Base-by-base conservation (phyloP, 2,329 filamentous ascomycete species). In the Penicillium concentricum region DNA sequence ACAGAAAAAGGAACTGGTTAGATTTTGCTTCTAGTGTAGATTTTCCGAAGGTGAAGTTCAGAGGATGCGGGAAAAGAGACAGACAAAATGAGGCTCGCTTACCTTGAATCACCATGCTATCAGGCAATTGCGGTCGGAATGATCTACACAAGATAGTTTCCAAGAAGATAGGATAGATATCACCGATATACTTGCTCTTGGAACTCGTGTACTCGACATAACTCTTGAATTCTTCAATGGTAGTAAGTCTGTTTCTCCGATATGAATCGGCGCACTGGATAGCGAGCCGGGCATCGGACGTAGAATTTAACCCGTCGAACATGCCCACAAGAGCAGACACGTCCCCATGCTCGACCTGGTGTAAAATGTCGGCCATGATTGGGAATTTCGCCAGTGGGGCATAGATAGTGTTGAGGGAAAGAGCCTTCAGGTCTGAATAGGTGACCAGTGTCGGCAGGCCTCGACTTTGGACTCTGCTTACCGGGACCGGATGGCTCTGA, bases 381-480 rank as follows among this genome's bases (percentile, higher is more conserved):
- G 71, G 70, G 58, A 82, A 81, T 39, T 67, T 67, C 48, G 61
- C 61, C 7, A 80, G 72, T 1, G 81, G 81, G 38, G 72, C 70
- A 64, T 83, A 83, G 26, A 83, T 64, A 2, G 73, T 68, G 2
- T 71, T 69, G 5, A 76, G 74, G 16, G 80, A 74, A 9, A 81
- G 69, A 8, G 70, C 67, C 62, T 79, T 78, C 35, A 83, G 61
- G 48, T 76, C 75, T 35, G 76, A 78, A 71, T 81, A 82, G 2
- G 80, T 82, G 50, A 84, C 68, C n/a, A 83, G 63, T 55, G 78
- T 71, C 0, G 81, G 81, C 28, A 82, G 70, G 8, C 50, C 44
- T 51, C 20, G 7, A 38, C 18, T 16, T 35, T 13, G 43, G 28
- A 58, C 37, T 44, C 53, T 42, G 20, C 74, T 74, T 42, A 84